Evolutionary conservation across 2,329 filamentous ascomycete species (phyloP).

Genomic region (Thelonectria rubi): DNA sequence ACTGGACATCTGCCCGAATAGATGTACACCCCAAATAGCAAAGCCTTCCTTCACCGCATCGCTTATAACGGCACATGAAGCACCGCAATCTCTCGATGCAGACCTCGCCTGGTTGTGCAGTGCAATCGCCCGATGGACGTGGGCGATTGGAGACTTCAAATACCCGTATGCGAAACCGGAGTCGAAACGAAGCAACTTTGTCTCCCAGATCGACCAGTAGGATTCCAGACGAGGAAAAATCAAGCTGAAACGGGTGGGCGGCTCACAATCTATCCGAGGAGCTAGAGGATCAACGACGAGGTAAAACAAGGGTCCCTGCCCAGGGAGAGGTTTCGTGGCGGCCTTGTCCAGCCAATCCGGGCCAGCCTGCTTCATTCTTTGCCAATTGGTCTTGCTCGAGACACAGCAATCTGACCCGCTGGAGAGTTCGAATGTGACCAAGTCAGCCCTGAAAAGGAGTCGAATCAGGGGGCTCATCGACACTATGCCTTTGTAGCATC

Average conservation of each 20-base stretch:
- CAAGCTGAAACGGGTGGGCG: constrained; percentile 22
- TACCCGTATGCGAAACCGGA: neutral
- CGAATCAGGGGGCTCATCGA: no score
- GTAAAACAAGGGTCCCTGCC: constrained; percentile 12
- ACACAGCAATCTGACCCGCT: no score
- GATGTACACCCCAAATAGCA: no score
- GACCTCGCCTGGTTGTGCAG: no score
- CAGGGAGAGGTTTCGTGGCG: neutral
- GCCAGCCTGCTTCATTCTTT: neutral
- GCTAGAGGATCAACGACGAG: neutral
- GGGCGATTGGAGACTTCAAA: neutral
- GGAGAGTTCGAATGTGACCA: no score
- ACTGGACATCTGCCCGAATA: no score
- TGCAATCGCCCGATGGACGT: neutral
- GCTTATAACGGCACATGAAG: no score
- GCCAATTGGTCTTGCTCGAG: neutral
- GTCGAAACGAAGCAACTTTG: neutral
- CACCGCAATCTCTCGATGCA: neutral
- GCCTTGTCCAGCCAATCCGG: constrained; percentile 1
- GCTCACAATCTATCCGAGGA: constrained; percentile 17
- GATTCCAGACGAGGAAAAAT: neutral
- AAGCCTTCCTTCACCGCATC: no score
- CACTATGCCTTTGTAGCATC: no score
- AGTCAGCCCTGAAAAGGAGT: no score
- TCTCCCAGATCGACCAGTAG: neutral